These are phyloP conservation scores for Myxozyma lipomycoides DNA, from an alignment of 805 yeast genomes.

Conservation along the genomic window DNA sequence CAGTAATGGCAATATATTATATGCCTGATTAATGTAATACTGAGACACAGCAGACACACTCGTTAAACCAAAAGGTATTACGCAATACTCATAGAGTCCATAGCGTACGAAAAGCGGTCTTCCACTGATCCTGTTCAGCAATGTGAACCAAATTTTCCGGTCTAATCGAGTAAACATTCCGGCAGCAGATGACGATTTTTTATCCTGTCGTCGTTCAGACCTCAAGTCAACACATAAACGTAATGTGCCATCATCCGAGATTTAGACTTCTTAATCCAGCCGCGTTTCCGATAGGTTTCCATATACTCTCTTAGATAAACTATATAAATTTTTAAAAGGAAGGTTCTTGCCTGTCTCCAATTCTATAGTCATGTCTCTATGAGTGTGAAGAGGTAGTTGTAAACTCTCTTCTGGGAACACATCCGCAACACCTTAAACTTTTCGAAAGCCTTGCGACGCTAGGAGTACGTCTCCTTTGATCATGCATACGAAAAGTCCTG, in stretches of 20 bases:
- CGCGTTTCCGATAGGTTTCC: neutral
- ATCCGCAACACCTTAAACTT: too few species aligned
- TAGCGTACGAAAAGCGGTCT: constrained; percentile 31
- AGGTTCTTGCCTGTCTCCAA: too few species aligned
- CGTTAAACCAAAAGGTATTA: constrained; percentile 7
- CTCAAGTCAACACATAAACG: neutral
- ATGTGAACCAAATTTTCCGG: constrained; percentile 14
- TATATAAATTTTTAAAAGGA: too few species aligned
- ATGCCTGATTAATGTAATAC: neutral
- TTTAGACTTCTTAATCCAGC: neutral
- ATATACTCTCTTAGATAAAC: neutral
- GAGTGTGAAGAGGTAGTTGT: too few species aligned
- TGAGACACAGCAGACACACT: constrained; percentile 12
- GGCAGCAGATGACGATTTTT: neutral
- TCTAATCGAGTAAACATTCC: constrained; percentile 12
- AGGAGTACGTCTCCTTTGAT: too few species aligned
- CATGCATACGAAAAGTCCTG: too few species aligned
- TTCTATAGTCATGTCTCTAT: too few species aligned
- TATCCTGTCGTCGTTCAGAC: too few species aligned
- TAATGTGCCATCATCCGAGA: neutral
- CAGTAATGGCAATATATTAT: neutral
- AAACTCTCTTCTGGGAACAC: too few species aligned
- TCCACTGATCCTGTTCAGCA: constrained; percentile 6
- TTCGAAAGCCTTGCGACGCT: too few species aligned
- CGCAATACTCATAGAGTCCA: constrained; percentile 25